Base-by-base conservation (phyloP, 78 protist genomes). In the Pigoraptor vietnamica region DNA sequence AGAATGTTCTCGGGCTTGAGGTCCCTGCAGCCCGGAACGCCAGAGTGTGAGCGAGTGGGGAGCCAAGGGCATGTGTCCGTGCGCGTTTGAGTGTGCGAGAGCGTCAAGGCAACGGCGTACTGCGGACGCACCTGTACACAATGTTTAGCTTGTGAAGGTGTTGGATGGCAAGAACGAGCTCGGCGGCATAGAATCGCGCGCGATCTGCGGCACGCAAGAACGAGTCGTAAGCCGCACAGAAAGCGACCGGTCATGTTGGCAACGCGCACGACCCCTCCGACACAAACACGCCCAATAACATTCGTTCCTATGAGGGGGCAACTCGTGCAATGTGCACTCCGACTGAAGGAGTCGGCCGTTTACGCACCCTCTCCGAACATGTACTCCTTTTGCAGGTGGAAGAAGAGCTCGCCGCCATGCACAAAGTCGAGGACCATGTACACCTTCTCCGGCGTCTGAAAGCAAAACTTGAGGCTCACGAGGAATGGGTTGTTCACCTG, bases 1-100 rank as follows among this genome's bases (percentile, higher is more conserved):
- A 98, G 95, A 0, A 98, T 93, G 91, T 98, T 98, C 92, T 98
- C 99, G 1, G 97, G 97, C 92, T 98, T 83, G 87, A 83, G 87
- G 38, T 83, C 87, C 1, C 87, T 48, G 67, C 67, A 48, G 29
- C 6, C 6, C 14, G 67, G 6, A 48, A 14, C 6, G 14, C 67
- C 6, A 48, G 14, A 48, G 67, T 48, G 67, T 48, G 67, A 14
- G 14, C 67, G 14, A 48, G 67, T 14, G 67, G 67, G 67, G 67
- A 14, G 98, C 96, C 0, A 98, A 81, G 88, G 79, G 55, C 24
- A 97, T 91, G 93, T 98, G 96, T 32, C 99, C 97, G 29, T 96
- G 93, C 0, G 89, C 37, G 48, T 93, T 97, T 97, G 39, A 97
- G 90, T 55, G 97, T 98, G 40, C 99, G n/a, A n/a, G n/a, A n/a